Evolutionary conservation across 2,329 filamentous ascomycete genomes (phyloP).

Genomic region (Fusarium zealandicum): DNA sequence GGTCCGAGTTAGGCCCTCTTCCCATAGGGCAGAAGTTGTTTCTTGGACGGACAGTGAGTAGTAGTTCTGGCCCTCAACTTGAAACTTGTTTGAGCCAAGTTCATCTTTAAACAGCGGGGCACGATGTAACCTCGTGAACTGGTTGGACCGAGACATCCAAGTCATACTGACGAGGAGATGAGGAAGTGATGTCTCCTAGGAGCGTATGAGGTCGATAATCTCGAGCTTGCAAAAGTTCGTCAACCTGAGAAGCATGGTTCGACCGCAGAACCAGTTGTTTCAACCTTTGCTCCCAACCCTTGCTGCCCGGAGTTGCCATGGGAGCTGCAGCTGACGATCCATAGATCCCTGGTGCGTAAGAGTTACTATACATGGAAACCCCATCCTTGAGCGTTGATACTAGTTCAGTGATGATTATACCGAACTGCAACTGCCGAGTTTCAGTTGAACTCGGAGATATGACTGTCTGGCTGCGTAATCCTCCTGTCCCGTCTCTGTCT

Average conservation of each 20-base stretch:
- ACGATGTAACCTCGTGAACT: slow-evolving; percentile 4
- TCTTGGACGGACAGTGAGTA: neutral
- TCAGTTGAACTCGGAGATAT: neutral
- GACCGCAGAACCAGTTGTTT: slow-evolving; percentile 6
- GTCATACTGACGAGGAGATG: neutral
- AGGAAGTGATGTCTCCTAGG: neutral
- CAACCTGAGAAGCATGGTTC: slow-evolving; percentile 3
- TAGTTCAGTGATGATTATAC: slow-evolving; percentile 6
- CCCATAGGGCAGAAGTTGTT: neutral
- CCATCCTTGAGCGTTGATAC: neutral
- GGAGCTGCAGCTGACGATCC: neutral
- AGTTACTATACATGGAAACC: neutral
- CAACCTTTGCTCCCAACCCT: slow-evolving; percentile 15
- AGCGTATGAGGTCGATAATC: slow-evolving; percentile 13
- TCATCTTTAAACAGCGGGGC: neutral
- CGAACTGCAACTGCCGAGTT: slow-evolving; percentile 14
- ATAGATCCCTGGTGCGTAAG: neutral
- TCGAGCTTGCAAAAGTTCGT: slow-evolving; percentile 1
- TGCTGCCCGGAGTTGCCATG: neutral
- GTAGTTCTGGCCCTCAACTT: neutral
- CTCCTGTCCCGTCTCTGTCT: neutral
- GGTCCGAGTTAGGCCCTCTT: neutral
- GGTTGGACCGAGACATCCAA: slow-evolving; percentile 4
- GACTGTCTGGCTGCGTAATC: neutral
- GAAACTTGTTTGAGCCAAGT: slow-evolving; percentile 1